Evolutionary conservation across 176 grass and related monocot genomes (phyloP).

Genomic region (Zea luxurians): DNA sequence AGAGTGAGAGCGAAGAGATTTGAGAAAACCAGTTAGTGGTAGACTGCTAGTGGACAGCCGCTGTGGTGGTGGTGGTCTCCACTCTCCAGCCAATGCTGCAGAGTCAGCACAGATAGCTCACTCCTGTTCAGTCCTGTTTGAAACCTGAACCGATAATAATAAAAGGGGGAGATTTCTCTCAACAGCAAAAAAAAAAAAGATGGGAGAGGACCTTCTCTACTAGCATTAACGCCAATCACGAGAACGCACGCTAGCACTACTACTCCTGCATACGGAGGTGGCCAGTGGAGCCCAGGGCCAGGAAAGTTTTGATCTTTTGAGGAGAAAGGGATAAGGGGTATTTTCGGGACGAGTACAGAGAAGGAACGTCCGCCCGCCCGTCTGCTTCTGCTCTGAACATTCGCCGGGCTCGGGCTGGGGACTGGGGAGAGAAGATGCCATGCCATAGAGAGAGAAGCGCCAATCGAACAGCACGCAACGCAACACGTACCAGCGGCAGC

Average conservation of each 20-base stretch:
- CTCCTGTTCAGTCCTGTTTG: background rate
- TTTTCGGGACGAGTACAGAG: slow-evolving; percentile 39
- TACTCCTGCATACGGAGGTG: slow-evolving; percentile 3
- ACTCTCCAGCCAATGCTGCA: slow-evolving; percentile 3
- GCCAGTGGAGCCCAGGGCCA: background rate
- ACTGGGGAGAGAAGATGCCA: background rate
- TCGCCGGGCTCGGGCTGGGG: background rate
- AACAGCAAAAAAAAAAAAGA: background rate
- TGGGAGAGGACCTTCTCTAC: background rate
- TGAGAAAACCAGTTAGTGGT: too few species aligned
- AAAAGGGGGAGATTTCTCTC: slow-evolving; percentile 29
- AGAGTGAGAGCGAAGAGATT: background rate
- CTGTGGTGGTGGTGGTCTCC: too few species aligned
- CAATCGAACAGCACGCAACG: background rate
- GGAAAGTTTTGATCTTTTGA: slow-evolving; percentile 16
- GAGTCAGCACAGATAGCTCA: too few species aligned
- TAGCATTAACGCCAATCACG: slow-evolving; percentile 40
- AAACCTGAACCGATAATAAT: slow-evolving; percentile 26
- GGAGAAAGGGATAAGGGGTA: slow-evolving; percentile 46
- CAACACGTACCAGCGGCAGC: slow-evolving; percentile 7
- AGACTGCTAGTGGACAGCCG: too few species aligned
- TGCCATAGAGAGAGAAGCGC: background rate
- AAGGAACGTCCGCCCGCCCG: background rate
- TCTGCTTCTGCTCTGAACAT: background rate
- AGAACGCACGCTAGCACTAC: background rate